Evolutionary conservation across 768 basidiomycete species (phyloP).

Genomic region (Phlebiopsis gigantea): DNA sequence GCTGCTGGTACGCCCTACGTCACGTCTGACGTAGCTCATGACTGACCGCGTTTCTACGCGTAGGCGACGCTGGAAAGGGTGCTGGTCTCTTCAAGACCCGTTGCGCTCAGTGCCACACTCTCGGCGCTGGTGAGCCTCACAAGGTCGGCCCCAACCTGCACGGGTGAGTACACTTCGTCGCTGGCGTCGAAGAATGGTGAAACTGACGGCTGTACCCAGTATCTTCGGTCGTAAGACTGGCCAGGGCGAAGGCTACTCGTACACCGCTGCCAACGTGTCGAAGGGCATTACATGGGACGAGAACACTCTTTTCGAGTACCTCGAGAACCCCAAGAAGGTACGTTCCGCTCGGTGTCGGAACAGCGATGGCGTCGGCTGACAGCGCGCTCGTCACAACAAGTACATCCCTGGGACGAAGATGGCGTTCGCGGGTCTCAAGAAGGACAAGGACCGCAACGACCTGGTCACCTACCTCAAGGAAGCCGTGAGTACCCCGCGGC

Average conservation of each 20-base stretch:
- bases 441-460: slow-evolving; percentile 96
- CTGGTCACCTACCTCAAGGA: slow-evolving; percentile 83
- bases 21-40: not conserved
- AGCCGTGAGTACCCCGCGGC: slow-evolving; percentile 41
- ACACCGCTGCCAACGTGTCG: slow-evolving; percentile 93
- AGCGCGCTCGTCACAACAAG: slow-evolving; percentile 28
- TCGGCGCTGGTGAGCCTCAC: slow-evolving; percentile 69
- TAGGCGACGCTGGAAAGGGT: slow-evolving; percentile 87
- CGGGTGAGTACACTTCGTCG: slow-evolving; percentile 49
- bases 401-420: slow-evolving; percentile 98
- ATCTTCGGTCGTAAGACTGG: slow-evolving; percentile 86
- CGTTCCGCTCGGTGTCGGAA: slow-evolving; percentile 19
- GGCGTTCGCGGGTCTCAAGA: slow-evolving; percentile 98
- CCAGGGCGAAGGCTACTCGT: slow-evolving; percentile 79
- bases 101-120: slow-evolving; percentile 91
- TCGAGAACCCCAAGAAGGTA: slow-evolving; percentile 97
- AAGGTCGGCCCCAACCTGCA: slow-evolving; percentile 96
- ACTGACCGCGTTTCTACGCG: slow-evolving; percentile 1
- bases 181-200: not conserved
- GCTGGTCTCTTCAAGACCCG: slow-evolving; percentile 96
- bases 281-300: slow-evolving; percentile 88
- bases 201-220: slow-evolving; percentile 30
- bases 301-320: slow-evolving; percentile 89
- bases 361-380: not conserved
- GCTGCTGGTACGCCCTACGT: slow-evolving; percentile 31